These are phyloP conservation scores for Entomortierella lignicola DNA, from an alignment of 192 early-diverging fungal species.

Conservation along the genomic window DNA sequence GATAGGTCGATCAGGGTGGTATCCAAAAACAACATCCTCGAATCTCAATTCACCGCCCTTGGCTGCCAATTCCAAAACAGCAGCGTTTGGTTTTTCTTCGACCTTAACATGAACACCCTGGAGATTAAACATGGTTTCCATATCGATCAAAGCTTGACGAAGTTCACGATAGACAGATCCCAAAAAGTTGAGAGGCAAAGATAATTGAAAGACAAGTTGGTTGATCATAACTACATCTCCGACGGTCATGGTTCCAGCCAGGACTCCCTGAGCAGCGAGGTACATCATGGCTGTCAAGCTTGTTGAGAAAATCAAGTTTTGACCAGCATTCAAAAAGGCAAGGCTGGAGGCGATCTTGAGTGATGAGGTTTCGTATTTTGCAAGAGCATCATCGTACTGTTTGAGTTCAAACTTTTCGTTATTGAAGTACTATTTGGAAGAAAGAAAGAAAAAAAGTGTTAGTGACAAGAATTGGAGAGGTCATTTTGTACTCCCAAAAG, in stretches of 20 bases:
- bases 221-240: conserved; percentile 99
- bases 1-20: conserved; percentile 75
- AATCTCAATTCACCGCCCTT: conserved; percentile 87
- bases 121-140: conserved; percentile 96
- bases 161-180: conserved; percentile 98
- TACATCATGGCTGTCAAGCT: conserved; percentile 97
- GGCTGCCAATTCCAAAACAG: conserved; percentile 56
- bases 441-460: neutral
- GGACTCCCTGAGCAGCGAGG: conserved; percentile 91
- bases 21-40: conserved; percentile 92
- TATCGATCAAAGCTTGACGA: conserved; percentile 94
- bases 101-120: conserved; percentile 63
- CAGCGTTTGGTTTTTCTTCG: conserved; percentile 68
- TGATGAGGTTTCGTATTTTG: conserved; percentile 95
- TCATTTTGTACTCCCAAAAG: no score
- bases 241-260: conserved; percentile 81
- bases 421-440: conserved; percentile 67
- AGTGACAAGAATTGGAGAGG: neutral
- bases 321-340: conserved; percentile 94
- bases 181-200: conserved; percentile 96
- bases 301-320: conserved; percentile 94
- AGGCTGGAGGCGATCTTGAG: conserved; percentile 90
- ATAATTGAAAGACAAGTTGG: conserved; percentile 97
- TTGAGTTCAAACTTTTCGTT: conserved; percentile 93
- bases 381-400: conserved; percentile 88